Evolutionary conservation across 495 filamentous ascomycete species (phyloP).

Genomic region (Aspergillus haitiensis): DNA sequence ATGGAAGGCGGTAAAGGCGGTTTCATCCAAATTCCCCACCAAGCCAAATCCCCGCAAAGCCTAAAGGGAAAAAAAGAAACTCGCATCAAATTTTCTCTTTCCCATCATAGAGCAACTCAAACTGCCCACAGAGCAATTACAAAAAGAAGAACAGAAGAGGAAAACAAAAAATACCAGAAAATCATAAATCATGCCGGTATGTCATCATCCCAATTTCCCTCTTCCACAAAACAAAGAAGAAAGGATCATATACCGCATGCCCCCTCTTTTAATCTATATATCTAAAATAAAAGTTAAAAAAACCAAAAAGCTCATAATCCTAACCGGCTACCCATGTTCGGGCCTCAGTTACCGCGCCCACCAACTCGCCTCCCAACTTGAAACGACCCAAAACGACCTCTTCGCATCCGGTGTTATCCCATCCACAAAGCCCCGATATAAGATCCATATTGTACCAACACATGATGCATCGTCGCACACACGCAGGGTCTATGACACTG

Average conservation of each 20-base stretch:
- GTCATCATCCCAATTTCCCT: not conserved
- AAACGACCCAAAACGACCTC: constrained; percentile 48
- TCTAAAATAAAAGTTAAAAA: not conserved
- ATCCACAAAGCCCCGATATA: constrained; percentile 53
- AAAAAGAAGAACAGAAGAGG: no score
- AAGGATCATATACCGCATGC: not conserved
- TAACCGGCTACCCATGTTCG: constrained; percentile 90
- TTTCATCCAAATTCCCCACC: no score
- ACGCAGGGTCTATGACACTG: constrained; percentile 54
- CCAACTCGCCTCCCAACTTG: constrained; percentile 63
- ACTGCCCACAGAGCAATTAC: no score
- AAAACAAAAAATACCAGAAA: no score
- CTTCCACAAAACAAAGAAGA: no score
- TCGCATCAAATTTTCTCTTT: no score
- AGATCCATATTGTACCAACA: constrained; percentile 60
- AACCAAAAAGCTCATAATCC: constrained; percentile 76
- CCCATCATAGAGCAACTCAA: no score
- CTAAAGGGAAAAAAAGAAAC: no score
- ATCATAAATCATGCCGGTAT: constrained; percentile 13
- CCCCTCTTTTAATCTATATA: not conserved
- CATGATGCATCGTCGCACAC: constrained; percentile 42
- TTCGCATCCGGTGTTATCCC: constrained; percentile 51
- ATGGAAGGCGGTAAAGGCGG: no score
- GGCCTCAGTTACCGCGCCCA: constrained; percentile 85
- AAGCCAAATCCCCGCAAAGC: no score